Percentiles rank a stretch among this genome's conserved stretches.
These are phyloP conservation scores for Vanrija pseudolonga DNA, from an alignment of 1,284 basidiomycete genomes.

Conservation along the genomic window DNA sequence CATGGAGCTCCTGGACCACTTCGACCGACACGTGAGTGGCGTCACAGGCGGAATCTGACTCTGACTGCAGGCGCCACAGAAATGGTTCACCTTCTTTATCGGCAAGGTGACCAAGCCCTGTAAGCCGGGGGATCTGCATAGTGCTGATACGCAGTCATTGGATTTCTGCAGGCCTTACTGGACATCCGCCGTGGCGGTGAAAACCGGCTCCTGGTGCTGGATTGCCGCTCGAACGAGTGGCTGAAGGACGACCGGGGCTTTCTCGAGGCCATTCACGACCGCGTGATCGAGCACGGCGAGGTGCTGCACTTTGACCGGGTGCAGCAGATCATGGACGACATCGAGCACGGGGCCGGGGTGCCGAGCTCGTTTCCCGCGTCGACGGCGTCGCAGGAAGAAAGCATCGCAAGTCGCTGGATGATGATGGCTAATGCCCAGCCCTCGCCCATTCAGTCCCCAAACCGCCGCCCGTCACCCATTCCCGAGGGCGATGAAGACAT, in stretches of 20 bases:
- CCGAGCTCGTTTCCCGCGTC: neutral
- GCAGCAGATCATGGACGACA: too few relatives aligned
- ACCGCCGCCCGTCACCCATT: neutral
- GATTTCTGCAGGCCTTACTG: constrained; percentile 7
- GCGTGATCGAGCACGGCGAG: constrained; percentile 7
- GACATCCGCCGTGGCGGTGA: neutral
- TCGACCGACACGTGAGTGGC: too few relatives aligned
- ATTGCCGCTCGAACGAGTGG: constrained; percentile 6
- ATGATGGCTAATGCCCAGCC: too few relatives aligned
- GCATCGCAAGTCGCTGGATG: neutral
- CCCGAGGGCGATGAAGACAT: neutral
- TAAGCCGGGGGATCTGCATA: neutral
- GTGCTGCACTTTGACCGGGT: neutral
- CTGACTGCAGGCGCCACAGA: neutral
- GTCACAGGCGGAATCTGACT: neutral
- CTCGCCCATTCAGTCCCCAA: too few relatives aligned
- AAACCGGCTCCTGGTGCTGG: neutral
- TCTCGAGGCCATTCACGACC: constrained; percentile 7
- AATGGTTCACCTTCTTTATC: neutral
- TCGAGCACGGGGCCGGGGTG: neutral
- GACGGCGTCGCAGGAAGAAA: neutral
- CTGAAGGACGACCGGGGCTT: neutral
- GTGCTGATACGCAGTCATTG: neutral
- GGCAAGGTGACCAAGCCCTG: neutral
- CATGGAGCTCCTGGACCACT: too few relatives aligned